These are phyloP conservation scores for Paramecium tetraurelia DNA, from an alignment of 73 alveolate species.

Conservation along the genomic window DNA sequence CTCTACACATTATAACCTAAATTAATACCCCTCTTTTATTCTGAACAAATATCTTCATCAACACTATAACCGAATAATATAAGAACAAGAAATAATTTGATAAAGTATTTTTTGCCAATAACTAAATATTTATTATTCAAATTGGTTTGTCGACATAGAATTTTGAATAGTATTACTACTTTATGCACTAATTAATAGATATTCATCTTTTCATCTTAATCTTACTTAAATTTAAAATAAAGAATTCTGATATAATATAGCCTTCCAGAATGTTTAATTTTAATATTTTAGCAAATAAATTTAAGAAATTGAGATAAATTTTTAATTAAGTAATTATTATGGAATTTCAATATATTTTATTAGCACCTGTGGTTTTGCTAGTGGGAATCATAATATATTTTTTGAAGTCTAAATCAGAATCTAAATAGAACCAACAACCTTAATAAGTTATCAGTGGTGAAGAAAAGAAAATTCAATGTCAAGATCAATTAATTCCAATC, in stretches of 20 bases:
- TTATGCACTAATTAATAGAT: too few relatives aligned
- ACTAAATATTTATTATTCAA: too few relatives aligned
- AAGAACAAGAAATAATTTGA: too few relatives aligned
- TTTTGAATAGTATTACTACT: too few relatives aligned
- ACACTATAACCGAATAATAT: too few relatives aligned
- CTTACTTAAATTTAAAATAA: too few relatives aligned
- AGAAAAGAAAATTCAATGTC: neutral
- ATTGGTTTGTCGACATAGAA: too few relatives aligned
- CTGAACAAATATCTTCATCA: too few relatives aligned
- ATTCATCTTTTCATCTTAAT: too few relatives aligned
- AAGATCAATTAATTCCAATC: slow-evolving; percentile 9
- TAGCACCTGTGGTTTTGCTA: neutral
- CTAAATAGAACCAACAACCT: neutral
- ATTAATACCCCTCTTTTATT: too few relatives aligned
- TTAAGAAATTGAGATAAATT: neutral
- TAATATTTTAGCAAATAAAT: neutral
- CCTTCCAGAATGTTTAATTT: neutral
- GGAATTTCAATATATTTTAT: neutral
- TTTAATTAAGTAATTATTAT: neutral
- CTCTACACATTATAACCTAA: too few relatives aligned
- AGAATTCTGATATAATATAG: neutral
- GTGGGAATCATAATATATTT: neutral
- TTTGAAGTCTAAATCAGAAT: neutral
- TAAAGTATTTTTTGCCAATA: too few relatives aligned
- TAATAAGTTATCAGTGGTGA: neutral